phyloP scores from a whole-genome alignment of 371 early-diverging fungal genomes.

The Rhizopus sp. region DNA sequence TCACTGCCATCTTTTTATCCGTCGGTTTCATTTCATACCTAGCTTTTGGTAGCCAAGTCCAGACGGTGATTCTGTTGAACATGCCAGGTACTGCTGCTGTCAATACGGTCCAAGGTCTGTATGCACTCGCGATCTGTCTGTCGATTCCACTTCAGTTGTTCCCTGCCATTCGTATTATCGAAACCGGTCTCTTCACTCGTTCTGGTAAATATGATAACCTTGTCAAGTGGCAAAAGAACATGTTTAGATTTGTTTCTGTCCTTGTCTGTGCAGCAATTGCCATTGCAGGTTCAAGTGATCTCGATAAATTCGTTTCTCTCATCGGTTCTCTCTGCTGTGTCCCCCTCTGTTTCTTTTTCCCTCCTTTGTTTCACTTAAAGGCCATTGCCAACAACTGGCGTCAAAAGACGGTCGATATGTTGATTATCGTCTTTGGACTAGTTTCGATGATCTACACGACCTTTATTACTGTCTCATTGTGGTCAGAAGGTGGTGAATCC shows the following conservation, averaged over 20 bases:
- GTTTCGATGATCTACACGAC: constrained; percentile 79
- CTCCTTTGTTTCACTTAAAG: constrained; percentile 79
- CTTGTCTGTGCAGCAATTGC: constrained; percentile 68
- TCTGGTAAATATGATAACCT: constrained; percentile 63
- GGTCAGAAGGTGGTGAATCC: constrained; percentile 44
- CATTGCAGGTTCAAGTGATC: constrained; percentile 68
- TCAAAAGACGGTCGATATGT: constrained; percentile 56
- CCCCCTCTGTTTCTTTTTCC: constrained; percentile 71
- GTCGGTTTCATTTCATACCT: constrained; percentile 79
- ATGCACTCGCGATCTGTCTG: constrained; percentile 82
- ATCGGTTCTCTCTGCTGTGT: constrained; percentile 87
- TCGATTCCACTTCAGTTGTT: constrained; percentile 86
- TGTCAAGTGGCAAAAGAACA: constrained; percentile 90
- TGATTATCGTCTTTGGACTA: constrained; percentile 70
- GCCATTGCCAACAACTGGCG: constrained; percentile 51
- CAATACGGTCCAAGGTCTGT: constrained; percentile 71
- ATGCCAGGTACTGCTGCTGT: constrained; percentile 65
- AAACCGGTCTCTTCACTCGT: constrained; percentile 65
- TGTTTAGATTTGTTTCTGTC: constrained; percentile 65
- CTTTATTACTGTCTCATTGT: constrained; percentile 68
- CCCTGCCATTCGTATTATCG: constrained; percentile 88
- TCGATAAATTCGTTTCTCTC: constrained; percentile 86
- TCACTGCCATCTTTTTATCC: constrained; percentile 70
- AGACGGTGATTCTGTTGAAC: constrained; percentile 81
- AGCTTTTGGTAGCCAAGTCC: constrained; percentile 77